A percentile compares a stretch with the other conserved stretches of the same genome.
Conservation (phyloP, 2,329 filamentous ascomycete species). For the Fusarium equiseti region DNA sequence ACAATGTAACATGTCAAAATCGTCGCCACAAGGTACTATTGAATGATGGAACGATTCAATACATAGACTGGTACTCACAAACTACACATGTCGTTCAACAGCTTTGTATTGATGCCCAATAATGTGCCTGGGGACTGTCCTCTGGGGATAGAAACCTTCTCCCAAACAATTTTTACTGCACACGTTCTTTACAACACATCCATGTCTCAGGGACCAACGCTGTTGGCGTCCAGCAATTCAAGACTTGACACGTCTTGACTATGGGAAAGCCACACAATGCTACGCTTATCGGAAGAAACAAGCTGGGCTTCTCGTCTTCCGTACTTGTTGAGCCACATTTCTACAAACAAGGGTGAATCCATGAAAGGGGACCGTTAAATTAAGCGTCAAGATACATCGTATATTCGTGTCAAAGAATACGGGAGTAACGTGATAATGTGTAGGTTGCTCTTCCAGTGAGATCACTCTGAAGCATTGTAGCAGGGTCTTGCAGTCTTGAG, state of each 20-base stretch:
- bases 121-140: not conserved
- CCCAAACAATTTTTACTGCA: not conserved
- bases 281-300: not conserved
- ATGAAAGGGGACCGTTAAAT: conserved; percentile 20
- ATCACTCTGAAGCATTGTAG: not conserved
- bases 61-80: not conserved
- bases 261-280: not conserved
- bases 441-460: not conserved
- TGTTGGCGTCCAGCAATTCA: not conserved
- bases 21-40: not conserved
- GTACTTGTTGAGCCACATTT: not conserved
- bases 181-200: not conserved
- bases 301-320: not conserved
- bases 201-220: not conserved
- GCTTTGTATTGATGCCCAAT: not conserved
- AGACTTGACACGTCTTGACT: not conserved
- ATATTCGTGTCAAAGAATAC: not conserved
- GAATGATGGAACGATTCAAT: not conserved
- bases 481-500: not conserved
- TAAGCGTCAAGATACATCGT: conserved; percentile 10
- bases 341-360: not conserved
- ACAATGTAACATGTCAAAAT: not conserved
- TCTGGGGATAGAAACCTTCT: not conserved
- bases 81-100: not conserved
- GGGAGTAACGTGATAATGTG: not conserved